Conservation (phyloP, 495 filamentous ascomycete species). For the Penicillium cosmopolitanum region DNA sequence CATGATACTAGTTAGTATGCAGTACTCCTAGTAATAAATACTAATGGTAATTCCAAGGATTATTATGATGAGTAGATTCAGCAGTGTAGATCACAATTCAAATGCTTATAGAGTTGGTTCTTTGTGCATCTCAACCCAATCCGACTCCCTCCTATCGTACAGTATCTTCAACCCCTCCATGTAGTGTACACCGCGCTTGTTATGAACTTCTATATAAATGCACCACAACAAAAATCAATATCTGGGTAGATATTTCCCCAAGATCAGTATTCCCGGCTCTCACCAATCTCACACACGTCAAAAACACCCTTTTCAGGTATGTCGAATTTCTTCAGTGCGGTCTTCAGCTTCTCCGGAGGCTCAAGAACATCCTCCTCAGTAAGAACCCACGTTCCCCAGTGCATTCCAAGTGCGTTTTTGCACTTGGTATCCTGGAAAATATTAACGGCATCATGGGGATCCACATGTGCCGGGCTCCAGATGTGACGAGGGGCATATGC, state of each 20-base stretch:
- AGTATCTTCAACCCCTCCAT: background rate
- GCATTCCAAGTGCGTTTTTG: conserved; percentile 81
- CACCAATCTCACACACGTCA: conserved; percentile 86
- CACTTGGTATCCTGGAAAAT: conserved; percentile 91
- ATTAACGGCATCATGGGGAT: conserved; percentile 85
- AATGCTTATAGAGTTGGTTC: background rate
- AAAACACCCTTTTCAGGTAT: conserved; percentile 80
- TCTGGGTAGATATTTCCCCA: background rate
- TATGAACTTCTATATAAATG: background rate
- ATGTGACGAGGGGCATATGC: conserved; percentile 82
- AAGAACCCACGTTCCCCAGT: conserved; percentile 93
- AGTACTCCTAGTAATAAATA: too few relatives aligned
- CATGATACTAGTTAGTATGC: too few relatives aligned
- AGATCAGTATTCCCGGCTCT: conserved; percentile 72
- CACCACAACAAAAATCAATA: background rate
- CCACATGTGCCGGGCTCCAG: conserved; percentile 81
- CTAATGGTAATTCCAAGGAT: too few relatives aligned
- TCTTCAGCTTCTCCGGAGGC: conserved; percentile 73
- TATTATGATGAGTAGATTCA: too few relatives aligned
- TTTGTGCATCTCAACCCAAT: background rate
- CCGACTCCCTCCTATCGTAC: background rate
- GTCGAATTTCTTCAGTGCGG: conserved; percentile 72
- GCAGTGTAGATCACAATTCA: too few relatives aligned
- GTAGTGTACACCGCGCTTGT: background rate
- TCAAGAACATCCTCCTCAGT: conserved; percentile 86